Evolutionary conservation across 2,329 filamentous ascomycete species (phyloP), one percentile per base, ranked within the genome.

Genomic region (Colletotrichum salicis): DNA sequence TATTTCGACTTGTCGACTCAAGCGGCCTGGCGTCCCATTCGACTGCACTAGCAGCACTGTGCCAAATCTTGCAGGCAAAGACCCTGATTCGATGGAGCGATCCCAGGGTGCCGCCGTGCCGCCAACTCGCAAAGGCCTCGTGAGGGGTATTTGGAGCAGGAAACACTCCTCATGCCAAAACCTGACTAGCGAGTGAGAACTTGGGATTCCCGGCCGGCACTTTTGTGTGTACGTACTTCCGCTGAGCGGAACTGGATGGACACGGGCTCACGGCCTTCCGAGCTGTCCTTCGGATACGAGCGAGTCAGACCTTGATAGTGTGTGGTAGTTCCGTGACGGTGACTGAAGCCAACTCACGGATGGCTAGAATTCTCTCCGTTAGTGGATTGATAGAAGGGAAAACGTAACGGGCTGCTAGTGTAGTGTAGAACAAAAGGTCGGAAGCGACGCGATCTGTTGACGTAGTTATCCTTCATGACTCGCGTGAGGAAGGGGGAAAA

Each of bases 1-100:
- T 69, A 71, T 69, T 69, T 71, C 69, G 69, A 71, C 27, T 71
- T 71, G 69, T 69, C 65, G 69, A 71, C 45, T 71, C 65, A 31
- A 71, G 58, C 59, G 57, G 64, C 52, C 54, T 54, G 59, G 24
- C 59, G 37, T 33, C 65, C 52, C 64, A 33, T 60, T 51, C 41
- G 59, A 27, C 37, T 19, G 37, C 13, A 41, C 59, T 55, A 59
- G 45, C 27, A 48, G 22, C 13, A 22, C 59, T 59, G 35, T 71
- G 69, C 58, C 52, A 59, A 45, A 71, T 71, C 59, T 64, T 29
- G 69, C 69, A 71, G 69, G 69, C 69, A 64, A 48, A 61, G 55
- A 71, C 69, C 69, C 66, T 69, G 69, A 62, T 48, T 45, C 56
- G 58, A 60, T 57, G 37, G 63, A 58, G 54, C 24, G 41, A 19